phyloP scores from a whole-genome alignment of 164 flowering plant genomes.

The Vitis rotundifolia region DNA sequence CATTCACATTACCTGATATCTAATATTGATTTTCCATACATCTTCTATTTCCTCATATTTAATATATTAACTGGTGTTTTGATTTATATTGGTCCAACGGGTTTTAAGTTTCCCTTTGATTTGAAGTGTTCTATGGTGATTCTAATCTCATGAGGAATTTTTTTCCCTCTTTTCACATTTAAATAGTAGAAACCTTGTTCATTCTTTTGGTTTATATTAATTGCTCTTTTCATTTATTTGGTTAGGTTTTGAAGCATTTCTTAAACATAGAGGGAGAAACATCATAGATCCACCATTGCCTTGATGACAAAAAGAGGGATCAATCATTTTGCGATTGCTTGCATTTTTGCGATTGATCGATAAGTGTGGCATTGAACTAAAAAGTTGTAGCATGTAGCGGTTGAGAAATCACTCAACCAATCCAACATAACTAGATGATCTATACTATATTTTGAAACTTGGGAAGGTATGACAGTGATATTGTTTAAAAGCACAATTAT shows the following conservation, averaged over 20 bases:
- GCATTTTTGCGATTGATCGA: too few relatives aligned
- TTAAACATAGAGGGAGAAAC: constrained; percentile 49
- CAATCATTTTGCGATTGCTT: too few relatives aligned
- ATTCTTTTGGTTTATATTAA: not conserved
- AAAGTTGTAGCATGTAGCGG: too few relatives aligned
- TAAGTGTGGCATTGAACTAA: too few relatives aligned
- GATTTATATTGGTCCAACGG: not conserved
- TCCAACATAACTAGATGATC: too few relatives aligned
- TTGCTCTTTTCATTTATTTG: not conserved
- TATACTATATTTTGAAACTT: too few relatives aligned
- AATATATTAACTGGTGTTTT: not conserved
- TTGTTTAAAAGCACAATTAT: too few relatives aligned
- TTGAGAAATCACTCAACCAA: too few relatives aligned
- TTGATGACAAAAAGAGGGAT: constrained; percentile 17
- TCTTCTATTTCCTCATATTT: not conserved
- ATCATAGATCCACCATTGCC: constrained; percentile 51
- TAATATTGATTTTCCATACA: not conserved
- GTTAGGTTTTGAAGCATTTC: not conserved
- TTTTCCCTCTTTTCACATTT: too few relatives aligned
- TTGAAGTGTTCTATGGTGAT: not conserved
- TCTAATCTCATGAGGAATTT: too few relatives aligned
- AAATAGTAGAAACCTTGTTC: not conserved
- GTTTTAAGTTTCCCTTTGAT: not conserved
- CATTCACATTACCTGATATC: not conserved
- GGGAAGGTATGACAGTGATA: too few relatives aligned